Evolutionary conservation across 495 filamentous ascomycete genomes (phyloP), one percentile per base, ranked within the genome.

Genomic region (Annulohypoxylon maeteangense): DNA sequence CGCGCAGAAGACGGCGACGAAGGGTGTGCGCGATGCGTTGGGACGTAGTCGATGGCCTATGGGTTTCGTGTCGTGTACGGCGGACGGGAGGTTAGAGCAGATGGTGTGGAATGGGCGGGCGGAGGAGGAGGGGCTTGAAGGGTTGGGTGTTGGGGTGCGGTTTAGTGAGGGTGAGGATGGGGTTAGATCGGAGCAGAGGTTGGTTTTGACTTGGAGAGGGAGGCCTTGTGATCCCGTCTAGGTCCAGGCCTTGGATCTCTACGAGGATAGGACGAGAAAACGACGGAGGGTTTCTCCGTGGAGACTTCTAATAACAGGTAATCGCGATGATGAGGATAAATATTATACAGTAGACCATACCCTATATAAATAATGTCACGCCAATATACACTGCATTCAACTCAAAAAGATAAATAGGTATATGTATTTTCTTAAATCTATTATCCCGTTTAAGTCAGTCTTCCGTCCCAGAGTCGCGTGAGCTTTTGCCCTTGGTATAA

Each of bases 31-130:
- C 65, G 89, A 93, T 22, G 87, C 92, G 32, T 69, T 97, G 72
- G 87, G 83, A 38, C 79, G 87, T 65, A 93, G 89, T 67, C 68
- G 81, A 29, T 88, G 84, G 81, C 91, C 93, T 12, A 84, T 95
- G 74, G 87, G 82, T 16, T 89, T 85, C 69, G 64, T 87, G 38
- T 84, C 81, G 27, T 85, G 87, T 65, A 79, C 80, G 11, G 59
- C 65, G 58, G 80, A 83, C 23, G 89, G 87, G 4, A 65, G 53
- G 38, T 79, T 91, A 4, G 78, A 83, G 72, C 89, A 92, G 80
- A 83, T 92, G 70, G 56, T 92, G n/a, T 93, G 91, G 91, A 93
- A 93, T 74, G 72, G 78, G 62, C 81, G 79, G 55, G 91, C 89
- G 3, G 87, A 87, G 65, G 82, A 85, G 62, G 78, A 89, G 61